Conservation (phyloP, 305 asterid genomes). For the Fraxinus paxiana region DNA sequence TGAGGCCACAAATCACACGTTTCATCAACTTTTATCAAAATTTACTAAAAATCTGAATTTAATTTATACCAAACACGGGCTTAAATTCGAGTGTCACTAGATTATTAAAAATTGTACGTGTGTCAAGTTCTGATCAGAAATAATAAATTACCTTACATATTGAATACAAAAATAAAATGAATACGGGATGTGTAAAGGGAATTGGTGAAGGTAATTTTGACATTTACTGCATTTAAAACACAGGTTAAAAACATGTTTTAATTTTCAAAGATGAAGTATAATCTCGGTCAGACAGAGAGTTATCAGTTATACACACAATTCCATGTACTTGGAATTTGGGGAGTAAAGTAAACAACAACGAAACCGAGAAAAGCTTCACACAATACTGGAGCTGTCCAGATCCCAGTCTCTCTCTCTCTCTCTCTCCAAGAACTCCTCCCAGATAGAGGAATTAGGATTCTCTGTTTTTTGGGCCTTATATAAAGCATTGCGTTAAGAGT, state of each 20-base stretch:
- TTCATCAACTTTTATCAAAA: too few relatives aligned
- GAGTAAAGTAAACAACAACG: neutral
- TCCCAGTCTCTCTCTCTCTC: neutral
- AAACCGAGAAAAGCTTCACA: conserved; percentile 10
- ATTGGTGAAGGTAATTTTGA: too few relatives aligned
- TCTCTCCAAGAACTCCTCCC: conserved; percentile 4
- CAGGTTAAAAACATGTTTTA: neutral
- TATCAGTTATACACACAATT: neutral
- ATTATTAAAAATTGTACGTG: too few relatives aligned
- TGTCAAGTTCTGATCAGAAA: too few relatives aligned
- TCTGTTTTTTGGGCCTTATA: neutral
- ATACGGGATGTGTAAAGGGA: too few relatives aligned
- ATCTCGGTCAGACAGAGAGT: neutral
- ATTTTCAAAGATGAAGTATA: neutral
- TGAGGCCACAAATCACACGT: too few relatives aligned
- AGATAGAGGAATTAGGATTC: conserved; percentile 16
- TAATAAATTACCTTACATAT: too few relatives aligned
- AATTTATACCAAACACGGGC: too few relatives aligned
- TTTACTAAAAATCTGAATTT: too few relatives aligned
- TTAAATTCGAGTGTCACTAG: too few relatives aligned
- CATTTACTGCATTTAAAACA: too few relatives aligned
- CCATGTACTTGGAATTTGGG: neutral
- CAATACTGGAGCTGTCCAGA: conserved; percentile 25
- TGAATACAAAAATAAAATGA: too few relatives aligned
- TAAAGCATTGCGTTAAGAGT: neutral